Conservation (phyloP, 192 early-diverging fungal species). For the Jimgerdemannia flammicorona region DNA sequence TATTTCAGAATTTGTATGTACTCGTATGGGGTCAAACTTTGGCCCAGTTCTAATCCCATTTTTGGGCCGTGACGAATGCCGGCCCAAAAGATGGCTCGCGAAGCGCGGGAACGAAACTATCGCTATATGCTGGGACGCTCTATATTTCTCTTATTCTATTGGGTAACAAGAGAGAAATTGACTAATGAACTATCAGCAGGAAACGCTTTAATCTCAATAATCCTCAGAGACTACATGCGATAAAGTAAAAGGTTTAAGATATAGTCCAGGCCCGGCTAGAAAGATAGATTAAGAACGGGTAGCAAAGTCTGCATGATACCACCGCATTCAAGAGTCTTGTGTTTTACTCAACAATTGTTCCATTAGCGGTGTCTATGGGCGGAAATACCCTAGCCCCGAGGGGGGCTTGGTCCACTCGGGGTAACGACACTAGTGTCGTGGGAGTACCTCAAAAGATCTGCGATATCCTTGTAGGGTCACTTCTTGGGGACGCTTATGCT, state of each 20-base stretch:
- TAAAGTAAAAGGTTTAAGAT: conserved; percentile 18
- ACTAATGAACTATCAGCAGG: conserved; percentile 22
- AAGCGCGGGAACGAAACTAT: no score
- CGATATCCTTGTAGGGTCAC: neutral
- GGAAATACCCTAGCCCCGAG: no score
- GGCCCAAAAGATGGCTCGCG: no score
- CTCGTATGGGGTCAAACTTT: conserved; percentile 18
- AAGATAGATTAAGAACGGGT: conserved; percentile 5
- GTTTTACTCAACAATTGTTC: no score
- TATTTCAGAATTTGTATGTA: conserved; percentile 20
- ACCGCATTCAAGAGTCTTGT: no score
- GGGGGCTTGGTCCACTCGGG: no score
- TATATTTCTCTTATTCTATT: conserved; percentile 1
- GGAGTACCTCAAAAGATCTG: conserved; percentile 1
- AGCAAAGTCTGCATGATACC: neutral
- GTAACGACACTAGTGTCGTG: no score
- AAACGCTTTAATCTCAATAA: conserved; percentile 5
- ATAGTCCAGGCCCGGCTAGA: conserved; percentile 16
- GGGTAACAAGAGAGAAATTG: conserved; percentile 9
- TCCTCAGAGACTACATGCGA: conserved; percentile 27
- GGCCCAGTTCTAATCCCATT: no score
- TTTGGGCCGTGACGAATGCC: no score
- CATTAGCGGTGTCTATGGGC: no score
- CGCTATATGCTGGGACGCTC: no score
- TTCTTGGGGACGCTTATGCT: conserved; percentile 1